phyloP scores from a whole-genome alignment of 1,284 basidiomycete genomes.

The Trichosporon asahii region DNA sequence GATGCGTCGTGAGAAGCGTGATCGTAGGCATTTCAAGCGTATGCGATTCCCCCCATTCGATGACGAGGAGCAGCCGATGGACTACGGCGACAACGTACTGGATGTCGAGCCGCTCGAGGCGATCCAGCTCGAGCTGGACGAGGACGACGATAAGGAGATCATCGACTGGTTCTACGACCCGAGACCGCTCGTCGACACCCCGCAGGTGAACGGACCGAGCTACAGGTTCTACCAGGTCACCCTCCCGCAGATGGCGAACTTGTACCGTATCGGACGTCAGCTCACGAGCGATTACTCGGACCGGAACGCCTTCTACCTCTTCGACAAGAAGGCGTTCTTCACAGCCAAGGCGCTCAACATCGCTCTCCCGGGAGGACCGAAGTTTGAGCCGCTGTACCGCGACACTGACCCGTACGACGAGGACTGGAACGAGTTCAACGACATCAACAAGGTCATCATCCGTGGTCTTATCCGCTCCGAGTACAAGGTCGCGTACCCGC shows the following conservation, averaged over 20 bases:
- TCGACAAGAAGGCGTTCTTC: slow-evolving; percentile 98
- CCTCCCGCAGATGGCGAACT: slow-evolving; percentile 90
- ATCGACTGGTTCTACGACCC: slow-evolving; percentile 99
- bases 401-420: slow-evolving; percentile 98
- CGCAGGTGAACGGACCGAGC: slow-evolving; percentile 83
- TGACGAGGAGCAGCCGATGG: slow-evolving; percentile 96
- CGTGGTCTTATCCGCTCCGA: slow-evolving; percentile 98
- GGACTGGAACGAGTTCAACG: slow-evolving; percentile 99
- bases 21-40: slow-evolving; percentile 98
- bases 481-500: slow-evolving; percentile 99
- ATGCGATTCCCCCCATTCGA: slow-evolving; percentile 99
- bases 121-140: slow-evolving; percentile 93
- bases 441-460: slow-evolving; percentile 99
- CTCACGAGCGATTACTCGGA: slow-evolving; percentile 89
- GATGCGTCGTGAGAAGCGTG: slow-evolving; percentile 97
- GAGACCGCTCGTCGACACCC: slow-evolving; percentile 85
- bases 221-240: slow-evolving; percentile 92
- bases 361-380: slow-evolving; percentile 97
- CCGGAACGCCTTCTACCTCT: slow-evolving; percentile 83
- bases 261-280: slow-evolving; percentile 92
- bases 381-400: slow-evolving; percentile 85
- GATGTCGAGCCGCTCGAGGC: slow-evolving; percentile 98
- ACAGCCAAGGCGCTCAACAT: slow-evolving; percentile 97
- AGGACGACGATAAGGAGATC: slow-evolving; percentile 90
- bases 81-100: slow-evolving; percentile 97